These are phyloP conservation scores for Botrytis porri DNA, from an alignment of 2,329 filamentous ascomycete species.

Conservation along the genomic window DNA sequence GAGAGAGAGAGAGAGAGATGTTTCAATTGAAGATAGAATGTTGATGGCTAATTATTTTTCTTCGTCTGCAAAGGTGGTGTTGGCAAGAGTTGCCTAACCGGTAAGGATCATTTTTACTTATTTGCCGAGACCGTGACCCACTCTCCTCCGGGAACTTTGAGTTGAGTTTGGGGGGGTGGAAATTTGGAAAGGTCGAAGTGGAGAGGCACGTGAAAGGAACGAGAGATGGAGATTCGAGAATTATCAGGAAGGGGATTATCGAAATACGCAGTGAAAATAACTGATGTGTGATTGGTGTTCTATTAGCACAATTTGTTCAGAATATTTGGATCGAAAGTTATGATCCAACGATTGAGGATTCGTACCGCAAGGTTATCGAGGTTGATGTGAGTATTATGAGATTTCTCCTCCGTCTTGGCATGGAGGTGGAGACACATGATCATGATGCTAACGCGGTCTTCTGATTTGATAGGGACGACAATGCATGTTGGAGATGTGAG, in stretches of 20 bases:
- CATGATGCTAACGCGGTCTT: constrained; percentile 5
- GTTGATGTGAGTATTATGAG: constrained; percentile 58
- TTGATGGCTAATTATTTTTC: constrained; percentile 32
- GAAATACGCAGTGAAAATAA: neutral
- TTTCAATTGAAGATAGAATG: neutral
- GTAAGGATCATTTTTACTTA: constrained; percentile 43
- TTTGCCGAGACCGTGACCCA: constrained; percentile 18
- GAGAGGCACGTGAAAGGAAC: neutral
- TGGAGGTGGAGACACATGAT: constrained; percentile 14
- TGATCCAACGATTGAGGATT: constrained; percentile 61
- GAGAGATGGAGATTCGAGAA: neutral
- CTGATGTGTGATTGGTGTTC: constrained; percentile 17
- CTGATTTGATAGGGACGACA: constrained; percentile 55
- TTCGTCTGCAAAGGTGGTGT: constrained; percentile 56
- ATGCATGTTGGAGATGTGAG: constrained; percentile 69
- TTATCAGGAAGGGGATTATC: neutral
- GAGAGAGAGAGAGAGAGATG: neutral
- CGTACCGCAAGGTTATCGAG: constrained; percentile 58
- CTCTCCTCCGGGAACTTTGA: constrained; percentile 7
- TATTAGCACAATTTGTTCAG: constrained; percentile 67
- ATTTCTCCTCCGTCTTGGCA: neutral
- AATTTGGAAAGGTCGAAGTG: neutral
- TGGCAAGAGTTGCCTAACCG: constrained; percentile 72
- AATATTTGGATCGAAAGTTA: constrained; percentile 73
- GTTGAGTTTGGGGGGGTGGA: neutral